Conservation (phyloP, 176 grass and related monocot genomes). For the Ampelocalamus luodianensis region DNA sequence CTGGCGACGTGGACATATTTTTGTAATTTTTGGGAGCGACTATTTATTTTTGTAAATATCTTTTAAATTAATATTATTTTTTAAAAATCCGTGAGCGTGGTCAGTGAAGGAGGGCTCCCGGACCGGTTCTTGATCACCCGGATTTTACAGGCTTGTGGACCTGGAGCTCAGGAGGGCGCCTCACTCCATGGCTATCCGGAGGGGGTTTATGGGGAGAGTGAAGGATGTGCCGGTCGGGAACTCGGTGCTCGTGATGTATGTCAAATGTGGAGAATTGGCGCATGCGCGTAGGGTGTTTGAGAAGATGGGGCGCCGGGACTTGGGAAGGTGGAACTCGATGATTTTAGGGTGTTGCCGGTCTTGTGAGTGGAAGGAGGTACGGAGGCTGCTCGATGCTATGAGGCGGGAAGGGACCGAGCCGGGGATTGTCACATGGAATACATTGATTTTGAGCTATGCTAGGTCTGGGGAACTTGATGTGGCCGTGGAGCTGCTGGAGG, state of each 20-base stretch:
- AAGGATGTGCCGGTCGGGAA: constrained; percentile 54
- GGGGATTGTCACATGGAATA: constrained; percentile 57
- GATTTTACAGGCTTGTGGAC: constrained; percentile 64
- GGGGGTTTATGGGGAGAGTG: constrained; percentile 45
- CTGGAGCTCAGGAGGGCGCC: constrained; percentile 39
- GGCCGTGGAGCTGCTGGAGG: constrained; percentile 60
- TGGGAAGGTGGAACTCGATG: constrained; percentile 72
- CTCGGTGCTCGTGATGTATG: constrained; percentile 67
- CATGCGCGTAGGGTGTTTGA: constrained; percentile 46
- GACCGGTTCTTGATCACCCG: constrained; percentile 69
- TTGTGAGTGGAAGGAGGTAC: constrained; percentile 47
- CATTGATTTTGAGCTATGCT: too few relatives aligned
- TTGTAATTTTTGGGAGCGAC: too few relatives aligned
- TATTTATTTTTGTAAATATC: too few relatives aligned
- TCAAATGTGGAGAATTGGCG: constrained; percentile 63
- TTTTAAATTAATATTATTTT: too few relatives aligned
- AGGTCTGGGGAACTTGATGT: too few relatives aligned
- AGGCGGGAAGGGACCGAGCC: constrained; percentile 52
- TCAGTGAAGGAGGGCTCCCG: constrained; percentile 44
- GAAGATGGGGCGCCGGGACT: constrained; percentile 53
- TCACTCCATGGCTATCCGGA: constrained; percentile 60
- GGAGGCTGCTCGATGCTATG: constrained; percentile 55
- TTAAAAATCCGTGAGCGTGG: too few relatives aligned
- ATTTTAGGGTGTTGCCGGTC: constrained; percentile 62
- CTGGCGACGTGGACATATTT: too few relatives aligned